Evolutionary conservation across 306 rosid species (phyloP).

Genomic region (Cyamopsis tetragonoloba): DNA sequence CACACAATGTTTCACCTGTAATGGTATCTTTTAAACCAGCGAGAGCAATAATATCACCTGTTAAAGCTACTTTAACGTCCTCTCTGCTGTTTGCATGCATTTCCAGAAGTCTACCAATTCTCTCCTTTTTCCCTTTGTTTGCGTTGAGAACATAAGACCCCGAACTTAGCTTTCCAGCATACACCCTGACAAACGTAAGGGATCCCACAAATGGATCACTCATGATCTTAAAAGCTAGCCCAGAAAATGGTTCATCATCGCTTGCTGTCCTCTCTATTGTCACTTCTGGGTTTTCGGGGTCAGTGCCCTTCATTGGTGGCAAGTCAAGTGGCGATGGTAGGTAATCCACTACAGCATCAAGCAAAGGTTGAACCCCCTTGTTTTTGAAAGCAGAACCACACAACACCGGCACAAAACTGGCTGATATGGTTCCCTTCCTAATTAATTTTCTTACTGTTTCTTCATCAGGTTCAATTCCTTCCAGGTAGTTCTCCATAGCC

Average conservation of each 20-base stretch:
- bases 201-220: constrained; percentile 93
- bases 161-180: constrained; percentile 76
- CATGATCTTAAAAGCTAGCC: constrained; percentile 98
- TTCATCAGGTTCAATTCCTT: constrained; percentile 92
- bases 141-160: constrained; percentile 87
- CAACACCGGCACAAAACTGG: constrained; percentile 77
- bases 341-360: constrained; percentile 92
- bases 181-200: constrained; percentile 89
- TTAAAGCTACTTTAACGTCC: constrained; percentile 83
- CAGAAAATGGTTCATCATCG: constrained; percentile 85
- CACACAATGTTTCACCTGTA: constrained; percentile 91
- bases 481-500: constrained; percentile 83
- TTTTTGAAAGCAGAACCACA: constrained; percentile 99
- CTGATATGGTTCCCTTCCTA: constrained; percentile 70
- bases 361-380: constrained; percentile 96
- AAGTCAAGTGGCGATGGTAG: constrained; percentile 87
- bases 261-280: constrained; percentile 61
- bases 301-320: constrained; percentile 91
- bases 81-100: constrained; percentile 98
- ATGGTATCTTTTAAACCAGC: constrained; percentile 93
- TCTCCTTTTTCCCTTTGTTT: constrained; percentile 89
- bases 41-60: constrained; percentile 91
- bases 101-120: constrained; percentile 94
- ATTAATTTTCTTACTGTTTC: constrained; percentile 61
- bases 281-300: constrained; percentile 84